Evolutionary conservation across 23 red algal species (phyloP).

Genomic region (Agarophyton chilense): DNA sequence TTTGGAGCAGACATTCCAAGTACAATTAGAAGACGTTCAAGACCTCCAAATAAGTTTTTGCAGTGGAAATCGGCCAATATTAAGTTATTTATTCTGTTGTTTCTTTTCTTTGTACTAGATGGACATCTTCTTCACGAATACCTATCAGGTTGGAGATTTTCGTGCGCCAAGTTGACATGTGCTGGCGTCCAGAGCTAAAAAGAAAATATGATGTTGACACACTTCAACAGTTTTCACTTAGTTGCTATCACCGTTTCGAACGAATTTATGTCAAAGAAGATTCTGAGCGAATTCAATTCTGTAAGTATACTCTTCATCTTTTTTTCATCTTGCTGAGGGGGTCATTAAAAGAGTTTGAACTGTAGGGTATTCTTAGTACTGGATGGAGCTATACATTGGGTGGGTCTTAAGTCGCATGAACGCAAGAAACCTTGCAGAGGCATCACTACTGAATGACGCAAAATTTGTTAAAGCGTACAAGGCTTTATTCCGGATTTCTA

Average conservation of each 20-base stretch:
- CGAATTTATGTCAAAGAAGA: neutral
- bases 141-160: neutral
- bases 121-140: neutral
- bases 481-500: too few species aligned
- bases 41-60: neutral
- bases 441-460: neutral
- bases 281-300: neutral
- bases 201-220: neutral
- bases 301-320: neutral
- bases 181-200: neutral
- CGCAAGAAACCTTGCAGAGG: neutral
- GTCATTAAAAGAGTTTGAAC: neutral
- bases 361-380: neutral
- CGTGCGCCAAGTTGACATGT: neutral
- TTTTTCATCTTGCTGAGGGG: neutral
- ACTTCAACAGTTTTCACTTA: neutral
- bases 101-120: neutral
- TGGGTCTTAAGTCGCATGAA: too few species aligned
- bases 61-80: too few species aligned
- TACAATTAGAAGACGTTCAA: neutral
- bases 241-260: slow-evolving; percentile 25
- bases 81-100: neutral
- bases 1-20: slow-evolving; percentile 4
- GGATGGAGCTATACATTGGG: neutral
- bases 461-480: slow-evolving; percentile 2